These are phyloP conservation scores for Paramyrothecium roridum DNA, from an alignment of 2,329 filamentous ascomycete species.

Conservation along the genomic window DNA sequence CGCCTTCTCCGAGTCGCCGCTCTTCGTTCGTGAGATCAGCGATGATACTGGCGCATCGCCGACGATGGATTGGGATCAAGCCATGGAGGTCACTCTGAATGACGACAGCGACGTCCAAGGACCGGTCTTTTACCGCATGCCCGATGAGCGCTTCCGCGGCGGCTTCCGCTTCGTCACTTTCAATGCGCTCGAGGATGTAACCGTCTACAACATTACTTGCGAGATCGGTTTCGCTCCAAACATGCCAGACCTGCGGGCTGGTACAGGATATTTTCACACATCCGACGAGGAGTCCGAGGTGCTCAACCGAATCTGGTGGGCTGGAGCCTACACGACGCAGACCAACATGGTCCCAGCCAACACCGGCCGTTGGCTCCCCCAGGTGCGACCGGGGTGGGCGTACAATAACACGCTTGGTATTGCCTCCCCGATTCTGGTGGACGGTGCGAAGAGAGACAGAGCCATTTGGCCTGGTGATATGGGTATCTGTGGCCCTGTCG, in stretches of 20 bases:
- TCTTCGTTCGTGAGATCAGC: constrained; percentile 16
- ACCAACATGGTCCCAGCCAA: constrained; percentile 24
- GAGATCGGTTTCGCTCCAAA: constrained; percentile 26
- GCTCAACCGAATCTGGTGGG: constrained; percentile 44
- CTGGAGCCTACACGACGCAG: constrained; percentile 34
- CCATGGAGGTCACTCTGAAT: constrained; percentile 14
- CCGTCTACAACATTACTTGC: constrained; percentile 19
- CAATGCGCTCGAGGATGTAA: constrained; percentile 14
- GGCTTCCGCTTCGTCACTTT: constrained; percentile 42
- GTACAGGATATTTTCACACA: constrained; percentile 40
- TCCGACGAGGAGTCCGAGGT: constrained; percentile 32
- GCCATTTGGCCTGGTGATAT: constrained; percentile 58
- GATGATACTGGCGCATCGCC: constrained; percentile 17
- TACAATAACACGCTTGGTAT: constrained; percentile 28
- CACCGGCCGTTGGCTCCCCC: constrained; percentile 24
- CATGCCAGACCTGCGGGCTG: constrained; percentile 35
- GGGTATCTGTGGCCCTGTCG: constrained; percentile 36
- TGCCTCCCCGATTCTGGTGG: constrained; percentile 30
- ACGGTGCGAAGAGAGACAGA: constrained; percentile 53
- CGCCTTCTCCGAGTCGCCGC: constrained; percentile 17
- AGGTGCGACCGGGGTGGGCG: constrained; percentile 37
- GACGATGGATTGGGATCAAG: constrained; percentile 17
- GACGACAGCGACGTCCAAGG: constrained; percentile 13
- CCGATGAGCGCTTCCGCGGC: constrained; percentile 29
- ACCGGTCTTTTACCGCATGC: background rate